Evolutionary conservation across 1,284 basidiomycete genomes (phyloP).

Genomic region (Sporisorium exsertum): DNA sequence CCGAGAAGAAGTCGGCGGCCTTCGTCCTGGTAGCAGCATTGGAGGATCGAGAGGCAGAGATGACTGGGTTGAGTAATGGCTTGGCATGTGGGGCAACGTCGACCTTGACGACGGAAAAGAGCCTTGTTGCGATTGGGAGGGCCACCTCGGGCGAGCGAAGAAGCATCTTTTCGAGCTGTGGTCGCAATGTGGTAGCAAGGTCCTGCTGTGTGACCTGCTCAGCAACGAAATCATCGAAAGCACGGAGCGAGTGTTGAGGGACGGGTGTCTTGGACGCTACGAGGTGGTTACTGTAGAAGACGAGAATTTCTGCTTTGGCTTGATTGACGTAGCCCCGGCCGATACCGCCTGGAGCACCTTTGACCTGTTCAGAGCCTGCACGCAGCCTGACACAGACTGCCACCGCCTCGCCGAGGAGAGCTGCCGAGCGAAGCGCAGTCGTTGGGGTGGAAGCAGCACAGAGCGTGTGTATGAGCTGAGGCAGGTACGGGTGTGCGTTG

Average conservation of each 20-base stretch:
- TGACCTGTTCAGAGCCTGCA: slow-evolving; percentile 48
- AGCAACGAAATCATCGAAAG: slow-evolving; percentile 58
- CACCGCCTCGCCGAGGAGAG: slow-evolving; percentile 55
- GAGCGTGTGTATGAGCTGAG: slow-evolving; percentile 45
- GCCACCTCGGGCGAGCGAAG: slow-evolving; percentile 64
- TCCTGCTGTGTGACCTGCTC: slow-evolving; percentile 49
- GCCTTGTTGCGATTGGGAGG: slow-evolving; percentile 43
- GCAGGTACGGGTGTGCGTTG: slow-evolving; percentile 42
- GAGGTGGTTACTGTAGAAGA: slow-evolving; percentile 59
- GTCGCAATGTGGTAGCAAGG: slow-evolving; percentile 51
- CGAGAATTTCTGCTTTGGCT: slow-evolving; percentile 46
- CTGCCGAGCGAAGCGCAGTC: slow-evolving; percentile 37
- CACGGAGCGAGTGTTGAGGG: slow-evolving; percentile 35
- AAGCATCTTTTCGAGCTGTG: slow-evolving; percentile 66
- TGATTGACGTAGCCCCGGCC: slow-evolving; percentile 43
- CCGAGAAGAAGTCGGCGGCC: slow-evolving; percentile 43
- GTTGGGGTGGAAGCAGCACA: slow-evolving; percentile 32
- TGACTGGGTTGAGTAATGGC: slow-evolving; percentile 43
- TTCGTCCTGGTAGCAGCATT: slow-evolving; percentile 51
- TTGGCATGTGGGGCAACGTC: slow-evolving; percentile 44
- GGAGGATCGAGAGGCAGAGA: slow-evolving; percentile 57
- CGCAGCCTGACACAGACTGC: slow-evolving; percentile 55
- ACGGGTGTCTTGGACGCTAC: slow-evolving; percentile 57
- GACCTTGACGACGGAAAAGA: slow-evolving; percentile 47
- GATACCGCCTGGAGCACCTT: slow-evolving; percentile 48